Base-by-base conservation (phyloP, 2,329 filamentous ascomycete genomes). In the Lizonia empirigonia region DNA sequence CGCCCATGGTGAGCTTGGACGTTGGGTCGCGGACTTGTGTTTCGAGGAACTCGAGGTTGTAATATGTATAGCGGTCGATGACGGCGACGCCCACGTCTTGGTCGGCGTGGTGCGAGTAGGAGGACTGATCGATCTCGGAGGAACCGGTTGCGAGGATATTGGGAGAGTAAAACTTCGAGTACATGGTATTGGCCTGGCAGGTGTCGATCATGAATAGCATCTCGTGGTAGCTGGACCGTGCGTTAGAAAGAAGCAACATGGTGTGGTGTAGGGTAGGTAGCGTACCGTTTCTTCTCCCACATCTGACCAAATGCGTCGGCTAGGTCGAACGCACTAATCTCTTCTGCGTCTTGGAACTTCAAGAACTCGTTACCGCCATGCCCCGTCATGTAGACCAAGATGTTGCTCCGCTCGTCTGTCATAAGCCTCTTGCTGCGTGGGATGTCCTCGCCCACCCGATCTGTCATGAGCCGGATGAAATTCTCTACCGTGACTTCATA, bases 141-240 rank as follows among this genome's bases (percentile, higher is more conserved):
- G 90, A 96, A n/a, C 94, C 94, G 0, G 95, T 99, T 0, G 94
- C 94, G 67, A 99, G 91, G 66, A 99, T 97, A 69, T 97, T 97
- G 38, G 93, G 93, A 5, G 91, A 96, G 79, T 99, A 99, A 69
- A 99, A 90, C 65, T 96, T 93, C 71, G 87, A 93, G 78, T 96
- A 99, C 91, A 99, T 97, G 24, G 94, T 99, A 74, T 99, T 99
- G 47, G 94, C 94, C 77, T 99, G 94, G 78, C 94, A 99, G 0
- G 94, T 99, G 74, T 99, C 94, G 76, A 99, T 99, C 94, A 99
- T 99, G 80, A 99, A 99, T 50, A 99, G 84, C 63, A 99, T 86
- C 76, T 99, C 94, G 73, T 97, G 90, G 75, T 97, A 99, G 71
- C 87, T 89, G 8, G 6, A 22, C n/a, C 16, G 19, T 3, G 18